phyloP scores from a whole-genome alignment of 2,329 filamentous ascomycete genomes.

The Claviceps humidiphila region DNA sequence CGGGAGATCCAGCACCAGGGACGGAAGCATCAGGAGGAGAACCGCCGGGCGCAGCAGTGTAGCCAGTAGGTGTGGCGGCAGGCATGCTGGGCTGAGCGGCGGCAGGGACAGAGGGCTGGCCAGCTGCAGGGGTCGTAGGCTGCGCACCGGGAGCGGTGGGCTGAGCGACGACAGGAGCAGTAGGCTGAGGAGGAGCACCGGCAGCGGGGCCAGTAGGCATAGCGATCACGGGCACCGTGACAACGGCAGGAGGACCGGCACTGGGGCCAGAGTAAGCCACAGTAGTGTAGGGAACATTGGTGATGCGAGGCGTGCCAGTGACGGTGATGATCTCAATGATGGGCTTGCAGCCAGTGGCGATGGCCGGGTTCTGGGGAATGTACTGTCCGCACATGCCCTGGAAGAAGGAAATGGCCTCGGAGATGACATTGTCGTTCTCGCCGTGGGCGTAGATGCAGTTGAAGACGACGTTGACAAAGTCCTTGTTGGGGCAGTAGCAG shows the following conservation, averaged over 20 bases:
- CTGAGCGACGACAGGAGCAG: constrained; percentile 2
- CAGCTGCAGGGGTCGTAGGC: constrained; percentile 2
- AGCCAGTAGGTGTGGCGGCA: constrained; percentile 8
- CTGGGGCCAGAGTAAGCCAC: constrained; percentile 35
- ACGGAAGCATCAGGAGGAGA: background rate
- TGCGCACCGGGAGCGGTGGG: constrained; percentile 3
- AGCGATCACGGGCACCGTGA: constrained; percentile 40
- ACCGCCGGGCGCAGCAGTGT: background rate
- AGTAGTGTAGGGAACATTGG: constrained; percentile 36
- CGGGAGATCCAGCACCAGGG: background rate
- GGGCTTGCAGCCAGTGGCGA: constrained; percentile 61
- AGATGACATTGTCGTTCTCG: constrained; percentile 49
- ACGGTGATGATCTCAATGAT: constrained; percentile 48
- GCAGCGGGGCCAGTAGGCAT: constrained; percentile 25
- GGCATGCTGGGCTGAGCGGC: constrained; percentile 5
- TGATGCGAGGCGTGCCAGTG: constrained; percentile 36
- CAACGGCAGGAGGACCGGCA: constrained; percentile 30
- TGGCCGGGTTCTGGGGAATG: constrained; percentile 65
- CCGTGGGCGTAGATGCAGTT: constrained; percentile 70
- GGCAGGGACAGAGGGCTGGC: constrained; percentile 4
- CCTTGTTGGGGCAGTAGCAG: constrained; percentile 76
- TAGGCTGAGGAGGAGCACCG: constrained; percentile 6
- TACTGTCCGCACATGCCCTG: constrained; percentile 78
- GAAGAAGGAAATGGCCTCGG: constrained; percentile 67
- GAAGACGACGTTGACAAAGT: constrained; percentile 69